phyloP scores from a whole-genome alignment of 1,284 basidiomycete genomes.

The Rhodotorula sp. region DNA sequence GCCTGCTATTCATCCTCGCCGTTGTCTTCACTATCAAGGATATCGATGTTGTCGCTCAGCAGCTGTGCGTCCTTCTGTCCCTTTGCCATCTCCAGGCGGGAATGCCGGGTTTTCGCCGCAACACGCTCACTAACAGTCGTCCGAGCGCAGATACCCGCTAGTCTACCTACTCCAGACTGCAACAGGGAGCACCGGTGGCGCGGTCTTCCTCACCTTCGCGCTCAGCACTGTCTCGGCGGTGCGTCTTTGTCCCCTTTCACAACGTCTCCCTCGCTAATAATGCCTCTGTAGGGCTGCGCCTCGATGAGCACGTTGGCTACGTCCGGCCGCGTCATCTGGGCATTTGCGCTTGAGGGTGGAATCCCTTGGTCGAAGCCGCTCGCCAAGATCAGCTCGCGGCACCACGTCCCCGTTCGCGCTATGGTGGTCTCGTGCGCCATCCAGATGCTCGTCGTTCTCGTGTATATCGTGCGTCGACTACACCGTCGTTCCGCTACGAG shows the following conservation, averaged over 20 bases:
- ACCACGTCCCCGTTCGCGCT: constrained; percentile 6
- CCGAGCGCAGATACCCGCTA: constrained; percentile 5
- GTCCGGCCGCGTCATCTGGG: background rate
- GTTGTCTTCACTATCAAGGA: constrained; percentile 14
- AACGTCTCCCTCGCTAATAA: too few relatives aligned
- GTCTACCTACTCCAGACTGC: background rate
- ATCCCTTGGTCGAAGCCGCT: constrained; percentile 7
- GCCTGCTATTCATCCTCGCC: constrained; percentile 8
- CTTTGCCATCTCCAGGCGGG: too few relatives aligned
- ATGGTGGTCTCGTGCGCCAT: background rate
- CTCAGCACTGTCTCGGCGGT: background rate
- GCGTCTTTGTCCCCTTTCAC: background rate
- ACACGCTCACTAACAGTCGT: background rate
- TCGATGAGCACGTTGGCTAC: background rate
- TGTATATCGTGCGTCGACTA: constrained; percentile 1
- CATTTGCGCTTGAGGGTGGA: constrained; percentile 13
- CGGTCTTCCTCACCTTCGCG: background rate
- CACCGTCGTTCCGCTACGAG: too few relatives aligned
- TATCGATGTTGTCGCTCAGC: background rate
- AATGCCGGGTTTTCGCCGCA: too few relatives aligned
- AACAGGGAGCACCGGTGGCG: constrained; percentile 2
- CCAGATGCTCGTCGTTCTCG: constrained; percentile 7
- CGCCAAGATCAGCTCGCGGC: background rate
- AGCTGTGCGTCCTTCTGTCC: background rate
- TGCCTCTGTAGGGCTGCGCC: background rate